These are phyloP conservation scores for Volutella citrinella DNA, from an alignment of 2,329 filamentous ascomycete genomes.

Conservation along the genomic window DNA sequence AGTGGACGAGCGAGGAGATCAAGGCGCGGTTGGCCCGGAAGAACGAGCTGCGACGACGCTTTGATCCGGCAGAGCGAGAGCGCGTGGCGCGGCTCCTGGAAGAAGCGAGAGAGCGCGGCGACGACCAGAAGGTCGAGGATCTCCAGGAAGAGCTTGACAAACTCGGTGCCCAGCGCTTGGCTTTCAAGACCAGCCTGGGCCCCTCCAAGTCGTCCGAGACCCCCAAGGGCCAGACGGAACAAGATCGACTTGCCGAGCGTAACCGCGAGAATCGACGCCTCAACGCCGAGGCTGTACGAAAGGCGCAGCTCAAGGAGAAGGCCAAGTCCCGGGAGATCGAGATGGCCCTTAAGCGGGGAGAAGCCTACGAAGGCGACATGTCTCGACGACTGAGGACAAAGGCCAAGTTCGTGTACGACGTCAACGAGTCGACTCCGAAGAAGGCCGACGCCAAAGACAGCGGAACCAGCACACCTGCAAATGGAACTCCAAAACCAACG, in stretches of 20 bases:
- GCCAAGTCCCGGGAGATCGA: conserved; percentile 59
- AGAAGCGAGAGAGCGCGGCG: conserved; percentile 61
- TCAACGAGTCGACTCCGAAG: conserved; percentile 48
- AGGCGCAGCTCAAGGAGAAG: conserved; percentile 81
- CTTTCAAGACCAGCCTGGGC: conserved; percentile 65
- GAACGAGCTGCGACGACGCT: conserved; percentile 63
- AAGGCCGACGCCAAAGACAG: conserved; percentile 48
- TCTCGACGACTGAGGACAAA: conserved; percentile 63
- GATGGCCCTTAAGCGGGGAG: conserved; percentile 60
- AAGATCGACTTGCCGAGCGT: conserved; percentile 77
- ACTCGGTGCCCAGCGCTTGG: conserved; percentile 66
- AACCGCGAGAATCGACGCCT: conserved; percentile 81
- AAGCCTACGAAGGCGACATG: conserved; percentile 56
- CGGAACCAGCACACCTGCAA: conserved; percentile 49
- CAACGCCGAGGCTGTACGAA: conserved; percentile 87
- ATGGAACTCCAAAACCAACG: conserved; percentile 48
- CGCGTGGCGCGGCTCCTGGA: conserved; percentile 63
- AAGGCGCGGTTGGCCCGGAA: conserved; percentile 73
- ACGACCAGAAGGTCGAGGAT: conserved; percentile 54
- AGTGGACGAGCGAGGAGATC: conserved; percentile 81
- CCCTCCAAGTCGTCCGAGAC: conserved; percentile 49
- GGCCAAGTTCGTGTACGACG: conserved; percentile 66
- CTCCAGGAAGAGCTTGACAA: conserved; percentile 60
- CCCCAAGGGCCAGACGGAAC: conserved; percentile 58
- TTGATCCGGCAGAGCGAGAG: conserved; percentile 65